Evolutionary conservation across 345 rosid species (phyloP), one percentile per base, ranked within the genome.

Genomic region (Boechera divaricarpa): DNA sequence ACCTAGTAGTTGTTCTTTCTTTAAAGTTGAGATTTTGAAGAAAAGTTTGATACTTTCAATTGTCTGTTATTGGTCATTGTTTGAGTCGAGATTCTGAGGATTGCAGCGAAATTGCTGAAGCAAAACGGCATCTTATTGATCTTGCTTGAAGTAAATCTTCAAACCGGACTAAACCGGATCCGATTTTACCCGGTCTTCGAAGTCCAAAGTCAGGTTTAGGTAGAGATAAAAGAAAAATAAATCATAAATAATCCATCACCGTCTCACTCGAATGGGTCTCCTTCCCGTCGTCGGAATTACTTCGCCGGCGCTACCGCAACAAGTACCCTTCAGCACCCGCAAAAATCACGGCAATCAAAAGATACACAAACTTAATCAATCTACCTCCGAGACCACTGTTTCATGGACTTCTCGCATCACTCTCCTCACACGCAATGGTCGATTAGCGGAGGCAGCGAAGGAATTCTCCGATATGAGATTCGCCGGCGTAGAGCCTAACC

Each of bases 331-430:
- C 16, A 16, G 35, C 75, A 15, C 66, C 74, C 82, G 63, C 45
- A 79, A 64, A 55, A 69, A 45, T 38, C 63, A 70, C 11, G 11
- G 29, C 29, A 61, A 33, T 45, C 36, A 74, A 28, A 76, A 63
- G 7, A 79, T 57, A 5, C 63, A 67, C 60, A 31, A 5, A 44
- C 49, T 44, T 44, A 44, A 60, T 38, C 75, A 56, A 53, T 56
- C 65, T 21, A 62, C 76, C 47, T 3, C 57, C 10, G 85, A 83
- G 26, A 75, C 80, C 41, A 70, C 56, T 6, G 84, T 91, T 75
- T 82, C 81, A 80, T 91, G 93, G 92, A 93, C 96, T 60, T 84
- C 88, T 66, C 87, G 93, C 51, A 85, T 91, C 60, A 81, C 91
- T 62, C 87, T 86, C 60, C 86, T 62, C 76, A 82, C 93, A 82